A percentile compares a stretch with the other conserved stretches of the same genome.
These are phyloP conservation scores for Daldinia eschscholtzii DNA, from an alignment of 2,329 filamentous ascomycete genomes.

Conservation along the genomic window DNA sequence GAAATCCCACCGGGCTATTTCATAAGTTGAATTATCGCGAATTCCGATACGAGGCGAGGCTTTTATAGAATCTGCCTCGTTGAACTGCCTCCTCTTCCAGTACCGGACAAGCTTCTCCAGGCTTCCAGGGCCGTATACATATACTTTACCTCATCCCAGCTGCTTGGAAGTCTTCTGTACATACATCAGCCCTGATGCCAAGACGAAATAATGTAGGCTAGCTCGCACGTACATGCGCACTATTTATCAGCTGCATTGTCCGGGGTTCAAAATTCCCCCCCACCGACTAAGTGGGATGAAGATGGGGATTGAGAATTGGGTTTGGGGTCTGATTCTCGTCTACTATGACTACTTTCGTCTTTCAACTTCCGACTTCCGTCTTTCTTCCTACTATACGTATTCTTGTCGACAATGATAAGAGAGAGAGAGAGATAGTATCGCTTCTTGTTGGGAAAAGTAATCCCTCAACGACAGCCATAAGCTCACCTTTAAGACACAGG, in stretches of 20 bases:
- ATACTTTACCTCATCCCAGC: conserved; percentile 11
- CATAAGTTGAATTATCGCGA: conserved; percentile 12
- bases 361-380: background rate
- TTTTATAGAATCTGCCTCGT: conserved; percentile 32
- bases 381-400: background rate
- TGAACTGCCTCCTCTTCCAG: conserved; percentile 1
- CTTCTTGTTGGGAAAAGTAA: conserved; percentile 3
- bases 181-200: conserved; percentile 20
- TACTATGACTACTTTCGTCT: background rate
- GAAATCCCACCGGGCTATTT: conserved; percentile 7
- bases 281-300: conserved; percentile 19
- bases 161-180: conserved; percentile 23
- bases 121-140: conserved; percentile 14
- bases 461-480: conserved; percentile 3
- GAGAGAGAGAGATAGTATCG: background rate
- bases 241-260: conserved; percentile 33
- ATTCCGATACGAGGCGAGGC: background rate
- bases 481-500: conserved; percentile 1
- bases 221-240: conserved; percentile 10
- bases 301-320: conserved; percentile 8
- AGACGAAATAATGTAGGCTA: conserved; percentile 9
- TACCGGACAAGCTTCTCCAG: conserved; percentile 7
- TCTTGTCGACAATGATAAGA: background rate
- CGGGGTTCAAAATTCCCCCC: conserved; percentile 16
- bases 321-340: background rate